phyloP scores from a whole-genome alignment of 1,284 basidiomycete species.

The Cryptococcus sp. region DNA sequence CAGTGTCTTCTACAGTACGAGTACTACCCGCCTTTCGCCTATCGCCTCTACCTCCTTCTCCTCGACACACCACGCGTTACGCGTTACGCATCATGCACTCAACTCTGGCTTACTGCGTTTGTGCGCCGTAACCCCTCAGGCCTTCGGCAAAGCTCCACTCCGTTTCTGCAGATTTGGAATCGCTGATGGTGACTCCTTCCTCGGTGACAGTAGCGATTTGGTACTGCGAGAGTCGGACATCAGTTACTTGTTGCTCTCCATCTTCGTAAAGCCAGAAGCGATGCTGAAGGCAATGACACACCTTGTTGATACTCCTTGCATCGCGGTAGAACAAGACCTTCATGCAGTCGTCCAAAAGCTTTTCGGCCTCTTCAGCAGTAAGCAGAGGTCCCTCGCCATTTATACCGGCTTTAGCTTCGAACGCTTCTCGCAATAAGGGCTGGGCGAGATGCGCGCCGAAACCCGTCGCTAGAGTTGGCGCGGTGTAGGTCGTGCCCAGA shows the following conservation, averaged over 20 bases:
- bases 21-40: not conserved
- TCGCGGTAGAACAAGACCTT: conserved; percentile 96
- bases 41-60: not conserved
- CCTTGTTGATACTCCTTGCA: conserved; percentile 94
- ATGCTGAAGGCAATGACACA: conserved; percentile 48
- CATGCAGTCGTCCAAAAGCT: conserved; percentile 84
- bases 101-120: conserved; percentile 59
- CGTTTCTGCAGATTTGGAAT: conserved; percentile 74
- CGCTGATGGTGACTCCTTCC: conserved; percentile 76
- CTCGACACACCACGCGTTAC: not conserved
- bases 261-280: no score
- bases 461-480: conserved; percentile 94
- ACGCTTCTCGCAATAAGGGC: conserved; percentile 83
- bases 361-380: conserved; percentile 75
- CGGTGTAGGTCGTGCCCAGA: conserved; percentile 92
- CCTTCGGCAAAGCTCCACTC: conserved; percentile 90
- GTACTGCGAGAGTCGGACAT: conserved; percentile 61
- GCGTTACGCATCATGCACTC: not conserved
- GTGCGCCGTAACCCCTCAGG: conserved; percentile 66
- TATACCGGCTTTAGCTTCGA: conserved; percentile 58
- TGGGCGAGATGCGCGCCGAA: conserved; percentile 95
- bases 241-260: no score
- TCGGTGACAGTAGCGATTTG: conserved; percentile 90
- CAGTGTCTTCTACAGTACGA: not conserved
- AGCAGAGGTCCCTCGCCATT: conserved; percentile 77